phyloP scores from a whole-genome alignment of 768 basidiomycete species.

The Inosperma sp. region DNA sequence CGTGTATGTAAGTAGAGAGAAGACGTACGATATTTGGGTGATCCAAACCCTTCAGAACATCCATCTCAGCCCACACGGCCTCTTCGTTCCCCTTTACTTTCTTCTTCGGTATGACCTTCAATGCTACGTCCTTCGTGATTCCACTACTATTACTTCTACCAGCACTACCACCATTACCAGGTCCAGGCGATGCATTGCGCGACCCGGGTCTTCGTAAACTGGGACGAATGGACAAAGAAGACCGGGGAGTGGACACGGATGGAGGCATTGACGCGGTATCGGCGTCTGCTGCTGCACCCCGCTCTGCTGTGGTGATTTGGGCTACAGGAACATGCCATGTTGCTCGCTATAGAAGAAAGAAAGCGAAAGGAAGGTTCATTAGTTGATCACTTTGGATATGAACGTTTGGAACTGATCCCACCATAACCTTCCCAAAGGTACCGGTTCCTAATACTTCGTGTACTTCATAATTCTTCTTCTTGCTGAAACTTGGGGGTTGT shows the following conservation, averaged over 20 bases:
- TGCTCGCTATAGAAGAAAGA: constrained; percentile 45
- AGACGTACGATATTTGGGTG: constrained; percentile 82
- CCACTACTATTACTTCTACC: too few relatives aligned
- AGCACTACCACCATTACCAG: constrained; percentile 21
- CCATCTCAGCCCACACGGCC: constrained; percentile 91
- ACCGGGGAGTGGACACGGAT: constrained; percentile 13
- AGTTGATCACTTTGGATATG: background rate
- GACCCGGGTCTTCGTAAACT: constrained; percentile 19
- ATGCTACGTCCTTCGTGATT: constrained; percentile 67
- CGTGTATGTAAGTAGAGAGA: background rate
- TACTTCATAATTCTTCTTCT: constrained; percentile 80
- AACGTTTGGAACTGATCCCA: constrained; percentile 26
- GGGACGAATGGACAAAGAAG: constrained; percentile 13
- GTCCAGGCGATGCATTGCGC: constrained; percentile 23
- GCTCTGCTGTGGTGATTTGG: constrained; percentile 50
- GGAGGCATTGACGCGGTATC: constrained; percentile 1
- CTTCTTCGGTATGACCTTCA: constrained; percentile 93
- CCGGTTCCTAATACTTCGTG: constrained; percentile 74
- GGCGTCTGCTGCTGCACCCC: constrained; percentile 47
- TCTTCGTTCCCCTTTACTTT: constrained; percentile 89
- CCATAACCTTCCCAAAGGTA: constrained; percentile 88
- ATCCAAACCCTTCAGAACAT: constrained; percentile 81
- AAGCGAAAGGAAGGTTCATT: constrained; percentile 7
- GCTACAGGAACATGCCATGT: constrained; percentile 74
- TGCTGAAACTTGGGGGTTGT: constrained; percentile 80